Evolutionary conservation across 2,329 filamentous ascomycete species (phyloP).

Genomic region (Hypoxylon sp.): DNA sequence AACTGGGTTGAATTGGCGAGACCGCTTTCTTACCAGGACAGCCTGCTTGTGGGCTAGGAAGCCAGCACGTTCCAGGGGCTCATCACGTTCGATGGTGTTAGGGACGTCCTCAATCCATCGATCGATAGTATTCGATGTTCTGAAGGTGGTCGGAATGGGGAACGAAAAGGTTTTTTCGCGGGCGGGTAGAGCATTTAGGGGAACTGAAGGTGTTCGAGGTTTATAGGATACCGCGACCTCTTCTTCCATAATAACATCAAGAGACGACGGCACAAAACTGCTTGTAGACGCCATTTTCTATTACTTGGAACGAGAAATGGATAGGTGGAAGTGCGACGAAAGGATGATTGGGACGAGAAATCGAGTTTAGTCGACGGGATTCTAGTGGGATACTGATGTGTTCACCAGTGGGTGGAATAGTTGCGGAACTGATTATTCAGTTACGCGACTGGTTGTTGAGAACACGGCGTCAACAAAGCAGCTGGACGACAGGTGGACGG

Average conservation of each 20-base stretch:
- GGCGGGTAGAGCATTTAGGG: neutral
- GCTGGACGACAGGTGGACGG: neutral
- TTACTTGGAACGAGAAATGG: neutral
- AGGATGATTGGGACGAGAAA: neutral
- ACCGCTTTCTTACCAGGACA: conserved; percentile 46
- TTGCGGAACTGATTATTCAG: neutral
- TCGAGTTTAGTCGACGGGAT: neutral
- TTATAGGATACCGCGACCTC: neutral
- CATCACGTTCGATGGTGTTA: conserved; percentile 28
- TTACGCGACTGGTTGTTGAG: neutral
- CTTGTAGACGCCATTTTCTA: neutral
- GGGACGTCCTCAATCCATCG: conserved; percentile 52
- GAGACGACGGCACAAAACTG: neutral
- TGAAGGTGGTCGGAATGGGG: conserved; percentile 45
- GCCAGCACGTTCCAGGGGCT: conserved; percentile 41
- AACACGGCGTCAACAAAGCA: neutral
- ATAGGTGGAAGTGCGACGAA: neutral
- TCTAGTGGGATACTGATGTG: neutral
- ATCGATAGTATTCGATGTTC: conserved; percentile 47
- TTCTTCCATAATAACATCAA: neutral
- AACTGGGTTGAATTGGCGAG: neutral
- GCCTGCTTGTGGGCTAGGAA: conserved; percentile 47
- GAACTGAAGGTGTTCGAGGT: neutral
- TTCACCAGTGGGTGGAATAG: neutral
- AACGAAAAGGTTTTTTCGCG: conserved; percentile 50